phyloP scores from a whole-genome alignment of 2,329 filamentous ascomycete genomes.

The Penicillium vulpinum region DNA sequence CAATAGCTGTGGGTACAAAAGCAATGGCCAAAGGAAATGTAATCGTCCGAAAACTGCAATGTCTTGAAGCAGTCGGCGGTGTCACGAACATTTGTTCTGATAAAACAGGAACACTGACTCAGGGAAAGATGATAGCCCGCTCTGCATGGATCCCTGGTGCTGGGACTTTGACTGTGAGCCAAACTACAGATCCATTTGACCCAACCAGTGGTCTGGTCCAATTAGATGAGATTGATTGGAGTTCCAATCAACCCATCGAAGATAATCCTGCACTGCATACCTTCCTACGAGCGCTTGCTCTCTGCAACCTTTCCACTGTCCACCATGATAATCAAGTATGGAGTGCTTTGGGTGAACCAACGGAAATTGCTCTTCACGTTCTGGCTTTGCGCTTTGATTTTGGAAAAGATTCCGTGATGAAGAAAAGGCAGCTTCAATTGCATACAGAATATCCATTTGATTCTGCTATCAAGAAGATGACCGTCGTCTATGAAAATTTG shows the following conservation, averaged over 20 bases:
- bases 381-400: conserved; percentile 62
- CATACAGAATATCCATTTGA: conserved; percentile 65
- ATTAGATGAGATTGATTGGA: conserved; percentile 36
- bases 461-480: conserved; percentile 66
- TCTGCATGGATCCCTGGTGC: conserved; percentile 58
- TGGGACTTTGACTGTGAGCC: conserved; percentile 54
- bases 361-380: conserved; percentile 67
- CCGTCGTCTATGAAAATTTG: conserved; percentile 55
- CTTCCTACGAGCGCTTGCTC: conserved; percentile 56
- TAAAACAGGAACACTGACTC: conserved; percentile 57
- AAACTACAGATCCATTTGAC: conserved; percentile 56
- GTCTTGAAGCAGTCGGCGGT: conserved; percentile 58
- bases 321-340: conserved; percentile 48
- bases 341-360: conserved; percentile 63
- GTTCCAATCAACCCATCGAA: conserved; percentile 24
- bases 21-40: conserved; percentile 56
- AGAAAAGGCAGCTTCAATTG: conserved; percentile 16
- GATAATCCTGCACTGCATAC: conserved; percentile 45
- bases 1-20: conserved; percentile 58
- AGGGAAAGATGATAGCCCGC: conserved; percentile 61
- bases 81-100: conserved; percentile 61
- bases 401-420: conserved; percentile 49
- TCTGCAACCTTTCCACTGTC: conserved; percentile 57
- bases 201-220: conserved; percentile 54
- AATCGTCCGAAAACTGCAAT: conserved; percentile 55